phyloP scores from a whole-genome alignment of 305 asterid species.

The Striga hermonthica region DNA sequence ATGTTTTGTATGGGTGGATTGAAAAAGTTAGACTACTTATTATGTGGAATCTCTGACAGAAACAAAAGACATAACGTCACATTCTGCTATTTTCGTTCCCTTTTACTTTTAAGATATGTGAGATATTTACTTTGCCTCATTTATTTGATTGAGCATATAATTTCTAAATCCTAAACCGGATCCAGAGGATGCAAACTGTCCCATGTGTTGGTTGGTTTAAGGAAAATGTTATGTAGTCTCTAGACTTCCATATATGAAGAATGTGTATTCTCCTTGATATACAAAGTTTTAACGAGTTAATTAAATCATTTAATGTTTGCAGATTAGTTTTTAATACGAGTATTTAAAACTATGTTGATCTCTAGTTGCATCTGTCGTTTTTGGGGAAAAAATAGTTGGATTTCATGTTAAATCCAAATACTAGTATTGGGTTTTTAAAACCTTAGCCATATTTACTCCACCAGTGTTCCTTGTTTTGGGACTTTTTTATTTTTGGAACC shows the following conservation, averaged over 20 bases:
- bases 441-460: neutral
- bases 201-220: too few species aligned
- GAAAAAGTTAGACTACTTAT: conserved; percentile 1
- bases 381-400: neutral
- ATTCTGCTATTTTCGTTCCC: neutral
- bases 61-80: neutral
- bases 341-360: neutral
- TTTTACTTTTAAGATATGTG: neutral
- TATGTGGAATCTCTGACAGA: conserved; percentile 6
- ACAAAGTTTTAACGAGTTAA: neutral
- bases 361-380: too few species aligned
- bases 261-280: neutral
- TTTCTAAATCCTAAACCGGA: too few species aligned
- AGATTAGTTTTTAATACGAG: neutral
- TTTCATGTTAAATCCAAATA: neutral
- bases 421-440: neutral
- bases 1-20: conserved; percentile 14
- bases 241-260: neutral
- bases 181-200: too few species aligned
- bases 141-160: too few species aligned
- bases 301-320: neutral
- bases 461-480: conserved; percentile 14
- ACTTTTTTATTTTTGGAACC: conserved; percentile 8
- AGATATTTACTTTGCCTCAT: conserved; percentile 5
- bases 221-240: neutral